A percentile compares a stretch with the other conserved stretches of the same genome.
Evolutionary conservation across 176 grass and related monocot species (phyloP).

Genomic region (Coix lacrymajobi): DNA sequence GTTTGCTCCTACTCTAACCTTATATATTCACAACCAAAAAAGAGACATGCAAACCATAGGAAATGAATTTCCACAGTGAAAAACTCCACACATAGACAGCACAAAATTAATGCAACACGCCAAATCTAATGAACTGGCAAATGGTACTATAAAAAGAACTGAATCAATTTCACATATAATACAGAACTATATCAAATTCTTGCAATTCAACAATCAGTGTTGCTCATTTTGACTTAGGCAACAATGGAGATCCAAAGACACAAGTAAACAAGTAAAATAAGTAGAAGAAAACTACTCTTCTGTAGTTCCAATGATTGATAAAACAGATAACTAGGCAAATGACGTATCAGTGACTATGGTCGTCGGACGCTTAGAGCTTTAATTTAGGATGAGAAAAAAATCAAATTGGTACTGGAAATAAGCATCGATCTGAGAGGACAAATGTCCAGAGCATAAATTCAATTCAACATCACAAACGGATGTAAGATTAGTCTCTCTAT

Average conservation of each 20-base stretch:
- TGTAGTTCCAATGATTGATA: background rate
- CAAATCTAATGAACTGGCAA: background rate
- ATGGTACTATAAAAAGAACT: background rate
- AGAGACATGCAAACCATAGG: background rate
- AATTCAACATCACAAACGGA: background rate
- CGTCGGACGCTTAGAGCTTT: background rate
- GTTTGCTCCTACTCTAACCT: background rate
- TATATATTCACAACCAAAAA: background rate
- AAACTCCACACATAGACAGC: background rate
- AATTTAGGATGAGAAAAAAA: background rate
- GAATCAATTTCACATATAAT: background rate
- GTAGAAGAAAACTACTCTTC: background rate
- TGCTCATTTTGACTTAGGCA: background rate
- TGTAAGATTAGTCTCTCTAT: background rate
- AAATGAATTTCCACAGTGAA: background rate
- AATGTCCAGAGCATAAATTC: background rate
- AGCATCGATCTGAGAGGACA: background rate
- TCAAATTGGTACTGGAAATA: background rate
- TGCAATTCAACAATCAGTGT: background rate
- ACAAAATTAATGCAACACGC: background rate
- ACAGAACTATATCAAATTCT: background rate
- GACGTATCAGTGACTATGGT: background rate
- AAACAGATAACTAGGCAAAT: constrained; percentile 2
- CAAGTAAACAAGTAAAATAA: constrained; percentile 8
- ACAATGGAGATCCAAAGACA: background rate